Percentiles rank a stretch among this genome's conserved stretches.
These are phyloP conservation scores for Prunus davidiana DNA, from an alignment of 306 rosid genomes.

Conservation along the genomic window DNA sequence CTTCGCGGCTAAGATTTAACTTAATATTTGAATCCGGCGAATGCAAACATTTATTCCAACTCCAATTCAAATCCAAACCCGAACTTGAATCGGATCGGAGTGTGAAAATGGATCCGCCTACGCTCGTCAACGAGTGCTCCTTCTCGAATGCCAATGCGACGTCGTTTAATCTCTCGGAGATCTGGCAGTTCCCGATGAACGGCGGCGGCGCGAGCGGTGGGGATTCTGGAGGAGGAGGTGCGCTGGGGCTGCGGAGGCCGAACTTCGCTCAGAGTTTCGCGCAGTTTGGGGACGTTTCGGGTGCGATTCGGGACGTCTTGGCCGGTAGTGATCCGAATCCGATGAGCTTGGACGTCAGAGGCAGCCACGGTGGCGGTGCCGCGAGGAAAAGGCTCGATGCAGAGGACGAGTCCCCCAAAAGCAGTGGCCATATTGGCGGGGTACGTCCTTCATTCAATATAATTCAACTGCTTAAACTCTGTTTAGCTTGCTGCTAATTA, in stretches of 20 bases:
- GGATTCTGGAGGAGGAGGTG: conserved; percentile 38
- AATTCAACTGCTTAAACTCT: background rate
- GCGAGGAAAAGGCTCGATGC: conserved; percentile 53
- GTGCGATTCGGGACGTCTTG: conserved; percentile 40
- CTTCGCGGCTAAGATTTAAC: background rate
- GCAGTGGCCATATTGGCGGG: conserved; percentile 53
- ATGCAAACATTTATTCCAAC: background rate
- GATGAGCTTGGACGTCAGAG: conserved; percentile 37
- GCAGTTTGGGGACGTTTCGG: conserved; percentile 39
- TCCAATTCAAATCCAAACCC: background rate
- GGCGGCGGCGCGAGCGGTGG: conserved; percentile 12
- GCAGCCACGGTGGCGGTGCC: conserved; percentile 13
- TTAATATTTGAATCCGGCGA: background rate
- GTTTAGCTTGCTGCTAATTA: conserved; percentile 2
- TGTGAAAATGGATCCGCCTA: conserved; percentile 69
- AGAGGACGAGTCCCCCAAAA: conserved; percentile 49
- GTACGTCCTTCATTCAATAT: conserved; percentile 27
- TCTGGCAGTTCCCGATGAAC: conserved; percentile 66
- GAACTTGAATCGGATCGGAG: conserved; percentile 16
- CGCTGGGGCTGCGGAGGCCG: conserved; percentile 42
- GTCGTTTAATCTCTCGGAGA: conserved; percentile 61
- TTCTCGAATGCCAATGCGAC: conserved; percentile 47
- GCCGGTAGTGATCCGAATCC: conserved; percentile 30
- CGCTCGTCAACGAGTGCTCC: conserved; percentile 43
- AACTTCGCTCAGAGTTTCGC: conserved; percentile 39